A percentile compares a stretch with the other conserved stretches of the same genome.
Evolutionary conservation across 768 basidiomycete genomes (phyloP).

Genomic region (Pisolithus microcarpus): DNA sequence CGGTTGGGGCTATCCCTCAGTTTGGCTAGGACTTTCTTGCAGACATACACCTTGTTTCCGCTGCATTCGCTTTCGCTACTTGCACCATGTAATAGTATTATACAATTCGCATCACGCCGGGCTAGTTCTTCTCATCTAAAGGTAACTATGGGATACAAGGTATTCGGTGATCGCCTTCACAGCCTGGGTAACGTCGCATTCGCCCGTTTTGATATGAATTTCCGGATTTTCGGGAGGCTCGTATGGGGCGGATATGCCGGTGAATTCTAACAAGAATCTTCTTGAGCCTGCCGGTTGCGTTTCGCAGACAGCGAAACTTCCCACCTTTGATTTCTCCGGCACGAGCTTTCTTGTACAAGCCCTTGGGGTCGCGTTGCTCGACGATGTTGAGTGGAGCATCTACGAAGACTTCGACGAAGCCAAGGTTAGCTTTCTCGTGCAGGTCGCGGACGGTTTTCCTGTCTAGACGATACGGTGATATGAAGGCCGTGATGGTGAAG

Average conservation of each 20-base stretch:
- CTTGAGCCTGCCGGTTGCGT: slow-evolving; percentile 4
- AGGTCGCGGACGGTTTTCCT: slow-evolving; percentile 75
- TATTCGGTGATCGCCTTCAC: slow-evolving; percentile 77
- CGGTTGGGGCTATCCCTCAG: slow-evolving; percentile 12
- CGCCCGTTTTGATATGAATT: slow-evolving; percentile 85
- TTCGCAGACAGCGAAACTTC: slow-evolving; percentile 5
- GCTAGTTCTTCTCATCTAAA: slow-evolving; percentile 23
- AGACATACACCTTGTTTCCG: neutral
- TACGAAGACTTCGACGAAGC: slow-evolving; percentile 91
- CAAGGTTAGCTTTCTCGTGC: slow-evolving; percentile 64
- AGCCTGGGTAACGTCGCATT: slow-evolving; percentile 68
- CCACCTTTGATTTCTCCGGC: slow-evolving; percentile 93
- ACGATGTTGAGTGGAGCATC: slow-evolving; percentile 87
- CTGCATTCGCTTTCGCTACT: neutral
- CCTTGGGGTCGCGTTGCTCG: slow-evolving; percentile 93
- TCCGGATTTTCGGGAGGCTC: slow-evolving; percentile 83
- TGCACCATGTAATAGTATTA: too few species aligned
- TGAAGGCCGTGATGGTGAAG: slow-evolving; percentile 90
- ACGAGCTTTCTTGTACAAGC: slow-evolving; percentile 93
- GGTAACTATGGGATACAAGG: slow-evolving; percentile 58
- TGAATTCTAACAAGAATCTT: slow-evolving; percentile 66
- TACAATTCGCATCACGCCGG: too few species aligned
- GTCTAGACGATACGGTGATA: slow-evolving; percentile 93
- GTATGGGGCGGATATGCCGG: slow-evolving; percentile 95
- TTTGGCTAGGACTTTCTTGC: neutral